A percentile compares a stretch with the other conserved stretches of the same genome.
These are phyloP conservation scores for Asterophora lycoperdoides DNA, from an alignment of 768 basidiomycete genomes.

Conservation along the genomic window DNA sequence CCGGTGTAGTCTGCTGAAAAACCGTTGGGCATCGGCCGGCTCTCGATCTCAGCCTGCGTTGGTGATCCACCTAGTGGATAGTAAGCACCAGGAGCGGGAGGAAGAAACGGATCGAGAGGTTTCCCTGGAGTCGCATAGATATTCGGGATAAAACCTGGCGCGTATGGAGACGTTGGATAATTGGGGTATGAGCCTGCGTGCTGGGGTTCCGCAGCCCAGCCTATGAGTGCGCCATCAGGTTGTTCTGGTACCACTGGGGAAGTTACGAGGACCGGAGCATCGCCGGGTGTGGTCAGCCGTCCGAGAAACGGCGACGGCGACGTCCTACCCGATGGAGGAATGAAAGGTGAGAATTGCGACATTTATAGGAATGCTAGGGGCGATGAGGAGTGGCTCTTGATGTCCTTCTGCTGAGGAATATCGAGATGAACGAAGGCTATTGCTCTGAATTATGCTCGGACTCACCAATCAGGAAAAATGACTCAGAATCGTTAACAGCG, in stretches of 20 bases:
- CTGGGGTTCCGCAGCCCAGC: constrained; percentile 32
- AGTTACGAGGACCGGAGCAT: constrained; percentile 22
- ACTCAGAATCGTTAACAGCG: constrained; percentile 4
- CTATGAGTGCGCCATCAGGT: constrained; percentile 19
- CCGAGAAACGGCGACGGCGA: too few relatives aligned
- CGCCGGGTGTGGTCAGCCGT: constrained; percentile 31
- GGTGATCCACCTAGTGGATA: constrained; percentile 10
- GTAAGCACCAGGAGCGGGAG: constrained; percentile 11
- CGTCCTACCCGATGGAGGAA: too few relatives aligned
- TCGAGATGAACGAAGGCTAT: constrained; percentile 1
- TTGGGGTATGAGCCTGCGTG: constrained; percentile 33
- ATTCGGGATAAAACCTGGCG: constrained; percentile 36
- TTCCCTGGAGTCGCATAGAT: constrained; percentile 16
- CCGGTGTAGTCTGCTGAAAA: constrained; percentile 23
- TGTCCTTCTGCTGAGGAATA: background rate
- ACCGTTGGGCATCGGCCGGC: constrained; percentile 4
- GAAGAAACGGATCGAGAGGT: constrained; percentile 5
- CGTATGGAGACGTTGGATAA: constrained; percentile 36
- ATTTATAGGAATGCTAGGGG: constrained; percentile 3
- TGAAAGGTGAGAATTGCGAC: constrained; percentile 26
- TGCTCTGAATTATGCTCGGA: background rate
- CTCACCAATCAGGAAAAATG: constrained; percentile 11
- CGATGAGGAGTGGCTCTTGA: constrained; percentile 3
- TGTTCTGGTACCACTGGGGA: constrained; percentile 32
- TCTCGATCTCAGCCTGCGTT: background rate